Evolutionary conservation across 2,329 filamentous ascomycete genomes (phyloP).

Genomic region (Arthrocladium fulminans): DNA sequence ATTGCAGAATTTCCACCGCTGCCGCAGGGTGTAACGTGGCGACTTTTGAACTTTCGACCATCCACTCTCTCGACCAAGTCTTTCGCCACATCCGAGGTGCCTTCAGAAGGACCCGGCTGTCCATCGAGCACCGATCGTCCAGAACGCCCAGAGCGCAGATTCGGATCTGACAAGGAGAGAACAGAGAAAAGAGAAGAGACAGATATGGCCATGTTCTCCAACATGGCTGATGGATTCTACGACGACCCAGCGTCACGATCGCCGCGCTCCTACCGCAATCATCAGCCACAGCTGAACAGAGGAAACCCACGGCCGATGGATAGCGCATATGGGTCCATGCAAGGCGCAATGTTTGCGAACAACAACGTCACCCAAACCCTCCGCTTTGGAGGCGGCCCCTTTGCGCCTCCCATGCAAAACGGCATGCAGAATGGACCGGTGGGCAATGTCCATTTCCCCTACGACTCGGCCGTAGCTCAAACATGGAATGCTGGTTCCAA

Average conservation of each 20-base stretch:
- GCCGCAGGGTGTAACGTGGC: no score
- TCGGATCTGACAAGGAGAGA: background rate
- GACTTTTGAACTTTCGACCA: background rate
- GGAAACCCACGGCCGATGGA: slow-evolving; percentile 64
- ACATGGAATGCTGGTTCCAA: slow-evolving; percentile 71
- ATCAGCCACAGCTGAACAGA: slow-evolving; percentile 50
- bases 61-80: background rate
- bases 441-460: slow-evolving; percentile 50
- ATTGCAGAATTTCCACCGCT: background rate
- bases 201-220: slow-evolving; percentile 8
- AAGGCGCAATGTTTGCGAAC: slow-evolving; percentile 58
- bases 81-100: background rate
- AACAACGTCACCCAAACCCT: slow-evolving; percentile 29
- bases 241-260: slow-evolving; percentile 63
- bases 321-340: slow-evolving; percentile 54
- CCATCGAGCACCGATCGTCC: background rate
- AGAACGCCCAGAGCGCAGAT: background rate
- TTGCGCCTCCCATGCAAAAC: slow-evolving; percentile 34
- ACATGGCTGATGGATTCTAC: slow-evolving; percentile 56
- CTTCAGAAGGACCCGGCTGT: background rate
- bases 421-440: slow-evolving; percentile 40
- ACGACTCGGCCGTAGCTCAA: slow-evolving; percentile 61
- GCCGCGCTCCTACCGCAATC: slow-evolving; percentile 61
- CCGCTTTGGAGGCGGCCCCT: slow-evolving; percentile 47
- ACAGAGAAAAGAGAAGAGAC: background rate